Evolutionary conservation across 176 grass and related monocot species (phyloP).

Genomic region (Puya raimondii): DNA sequence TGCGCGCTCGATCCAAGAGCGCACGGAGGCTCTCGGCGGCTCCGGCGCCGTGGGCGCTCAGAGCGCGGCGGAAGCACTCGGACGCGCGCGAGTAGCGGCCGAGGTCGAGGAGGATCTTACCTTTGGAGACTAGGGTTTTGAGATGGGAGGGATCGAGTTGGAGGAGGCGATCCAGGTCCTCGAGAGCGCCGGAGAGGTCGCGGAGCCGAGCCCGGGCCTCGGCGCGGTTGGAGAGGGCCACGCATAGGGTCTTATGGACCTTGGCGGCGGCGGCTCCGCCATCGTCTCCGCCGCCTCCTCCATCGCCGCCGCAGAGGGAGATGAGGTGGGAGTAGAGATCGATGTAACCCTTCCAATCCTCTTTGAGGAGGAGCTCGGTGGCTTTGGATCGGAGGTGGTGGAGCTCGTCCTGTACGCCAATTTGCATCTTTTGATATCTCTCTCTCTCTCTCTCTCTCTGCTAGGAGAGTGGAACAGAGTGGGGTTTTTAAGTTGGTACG

Average conservation of each 20-base stretch:
- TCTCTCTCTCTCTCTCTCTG: too few species aligned
- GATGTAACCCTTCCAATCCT: constrained; percentile 74
- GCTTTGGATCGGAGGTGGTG: not conserved
- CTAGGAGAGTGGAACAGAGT: too few species aligned
- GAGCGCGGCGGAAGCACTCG: constrained; percentile 46
- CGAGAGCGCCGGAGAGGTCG: constrained; percentile 35
- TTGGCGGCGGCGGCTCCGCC: not conserved
- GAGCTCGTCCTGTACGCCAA: not conserved
- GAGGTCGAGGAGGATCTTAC: constrained; percentile 48
- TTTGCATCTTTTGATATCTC: not conserved
- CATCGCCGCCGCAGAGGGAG: constrained; percentile 12
- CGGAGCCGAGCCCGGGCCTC: constrained; percentile 53
- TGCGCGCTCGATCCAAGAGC: constrained; percentile 40
- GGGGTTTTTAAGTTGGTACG: too few species aligned
- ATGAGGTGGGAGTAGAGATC: constrained; percentile 60
- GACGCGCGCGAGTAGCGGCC: constrained; percentile 36
- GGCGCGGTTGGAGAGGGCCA: constrained; percentile 48
- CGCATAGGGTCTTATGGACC: constrained; percentile 43
- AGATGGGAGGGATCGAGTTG: constrained; percentile 35
- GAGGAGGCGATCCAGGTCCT: constrained; percentile 51
- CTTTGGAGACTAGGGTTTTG: constrained; percentile 61
- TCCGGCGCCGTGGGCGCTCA: constrained; percentile 4
- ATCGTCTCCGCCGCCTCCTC: too few species aligned
- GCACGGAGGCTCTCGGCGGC: constrained; percentile 27
- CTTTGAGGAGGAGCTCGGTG: constrained; percentile 29